Conservation (phyloP, 2,329 filamentous ascomycete genomes). For the Penicillium sp. region DNA sequence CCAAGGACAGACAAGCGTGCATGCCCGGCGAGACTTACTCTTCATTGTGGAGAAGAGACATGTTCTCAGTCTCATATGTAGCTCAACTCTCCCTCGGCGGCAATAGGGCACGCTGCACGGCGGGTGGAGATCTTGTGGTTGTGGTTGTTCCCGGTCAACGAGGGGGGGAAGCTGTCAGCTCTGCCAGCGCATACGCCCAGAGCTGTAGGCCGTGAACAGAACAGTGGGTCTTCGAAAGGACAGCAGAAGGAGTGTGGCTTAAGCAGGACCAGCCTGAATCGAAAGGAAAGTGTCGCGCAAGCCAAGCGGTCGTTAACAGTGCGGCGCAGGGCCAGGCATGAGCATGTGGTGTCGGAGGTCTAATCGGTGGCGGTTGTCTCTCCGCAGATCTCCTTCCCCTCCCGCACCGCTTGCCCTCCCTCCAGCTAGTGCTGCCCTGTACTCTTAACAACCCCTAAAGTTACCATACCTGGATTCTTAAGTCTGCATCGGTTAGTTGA, state of each 20-base stretch:
- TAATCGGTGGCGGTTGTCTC: constrained; percentile 16
- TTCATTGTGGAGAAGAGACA: constrained; percentile 55
- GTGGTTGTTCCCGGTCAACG: constrained; percentile 5
- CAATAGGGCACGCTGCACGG: neutral
- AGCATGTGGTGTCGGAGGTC: constrained; percentile 13
- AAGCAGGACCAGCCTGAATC: constrained; percentile 39
- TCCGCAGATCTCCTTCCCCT: constrained; percentile 7
- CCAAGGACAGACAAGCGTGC: neutral
- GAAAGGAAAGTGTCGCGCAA: constrained; percentile 7
- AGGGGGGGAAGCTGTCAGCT: constrained; percentile 5
- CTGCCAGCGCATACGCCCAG: constrained; percentile 15
- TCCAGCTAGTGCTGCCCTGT: too few relatives aligned
- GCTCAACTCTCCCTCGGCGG: neutral
- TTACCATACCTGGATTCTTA: too few relatives aligned
- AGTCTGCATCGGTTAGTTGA: too few relatives aligned
- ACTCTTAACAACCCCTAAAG: too few relatives aligned
- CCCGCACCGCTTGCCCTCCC: neutral
- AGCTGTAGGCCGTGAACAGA: constrained; percentile 15
- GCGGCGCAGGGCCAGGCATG: constrained; percentile 6
- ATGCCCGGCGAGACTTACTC: constrained; percentile 42
- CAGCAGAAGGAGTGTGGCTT: constrained; percentile 13
- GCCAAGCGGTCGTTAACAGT: neutral
- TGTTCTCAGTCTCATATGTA: constrained; percentile 23
- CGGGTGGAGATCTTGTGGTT: constrained; percentile 4
- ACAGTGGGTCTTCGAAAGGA: constrained; percentile 11